phyloP scores from a whole-genome alignment of 495 filamentous ascomycete genomes.

The Talaromyces proteolyticus region DNA sequence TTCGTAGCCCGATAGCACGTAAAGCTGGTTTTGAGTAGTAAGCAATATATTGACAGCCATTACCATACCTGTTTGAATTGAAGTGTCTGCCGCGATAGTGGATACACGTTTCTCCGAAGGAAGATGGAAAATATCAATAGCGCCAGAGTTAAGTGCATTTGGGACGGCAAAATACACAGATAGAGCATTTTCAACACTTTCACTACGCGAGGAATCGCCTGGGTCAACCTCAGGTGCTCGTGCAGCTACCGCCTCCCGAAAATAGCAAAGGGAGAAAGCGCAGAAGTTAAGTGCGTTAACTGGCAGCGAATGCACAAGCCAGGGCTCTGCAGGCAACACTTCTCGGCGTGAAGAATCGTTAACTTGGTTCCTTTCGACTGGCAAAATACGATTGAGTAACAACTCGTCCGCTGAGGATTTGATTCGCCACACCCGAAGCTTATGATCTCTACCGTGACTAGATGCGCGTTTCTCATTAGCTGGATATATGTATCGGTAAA shows the following conservation, averaged over 20 bases:
- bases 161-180: conserved; percentile 67
- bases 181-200: not conserved
- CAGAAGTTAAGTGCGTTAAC: conserved; percentile 98
- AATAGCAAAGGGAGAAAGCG: conserved; percentile 69
- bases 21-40: conserved; percentile 16
- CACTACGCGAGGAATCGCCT: not conserved
- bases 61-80: conserved; percentile 75
- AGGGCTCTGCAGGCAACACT: conserved; percentile 52
- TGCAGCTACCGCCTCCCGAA: conserved; percentile 12
- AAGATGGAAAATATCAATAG: conserved; percentile 81
- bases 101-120: conserved; percentile 64
- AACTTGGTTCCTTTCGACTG: conserved; percentile 50
- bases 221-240: conserved; percentile 1
- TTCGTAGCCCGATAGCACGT: conserved; percentile 77
- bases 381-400: conserved; percentile 59
- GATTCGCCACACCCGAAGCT: conserved; percentile 79
- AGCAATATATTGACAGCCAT: conserved; percentile 71
- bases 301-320: conserved; percentile 74
- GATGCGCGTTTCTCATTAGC: not conserved
- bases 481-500: too few species aligned
- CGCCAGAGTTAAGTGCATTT: conserved; percentile 69
- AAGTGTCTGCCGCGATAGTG: conserved; percentile 53
- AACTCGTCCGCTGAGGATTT: conserved; percentile 51
- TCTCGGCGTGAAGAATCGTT: not conserved
- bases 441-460: conserved; percentile 88